Conservation (phyloP, 331 rosid genomes). For the Stylosanthes scabra region DNA sequence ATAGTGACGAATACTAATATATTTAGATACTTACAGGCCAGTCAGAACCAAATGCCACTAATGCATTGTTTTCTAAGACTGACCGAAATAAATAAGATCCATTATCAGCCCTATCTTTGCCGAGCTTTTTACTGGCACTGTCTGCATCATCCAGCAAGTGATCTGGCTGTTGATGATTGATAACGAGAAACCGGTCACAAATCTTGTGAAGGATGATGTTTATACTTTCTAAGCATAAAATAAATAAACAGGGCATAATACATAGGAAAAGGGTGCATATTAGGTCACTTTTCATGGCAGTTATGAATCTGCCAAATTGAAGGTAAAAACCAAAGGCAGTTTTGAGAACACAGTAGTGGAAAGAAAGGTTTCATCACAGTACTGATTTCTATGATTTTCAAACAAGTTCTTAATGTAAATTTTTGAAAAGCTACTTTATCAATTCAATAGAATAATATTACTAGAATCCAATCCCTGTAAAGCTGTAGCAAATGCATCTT, state of each 20-base stretch:
- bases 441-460: neutral
- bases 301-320: neutral
- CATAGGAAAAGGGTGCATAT: conserved; percentile 8
- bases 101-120: conserved; percentile 71
- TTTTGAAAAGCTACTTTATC: conserved; percentile 20
- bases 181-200: conserved; percentile 21
- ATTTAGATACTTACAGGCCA: conserved; percentile 72
- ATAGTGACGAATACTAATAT: conserved; percentile 12
- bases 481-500: neutral
- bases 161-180: conserved; percentile 71
- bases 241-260: neutral
- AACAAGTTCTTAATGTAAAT: neutral
- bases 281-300: neutral
- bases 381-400: neutral
- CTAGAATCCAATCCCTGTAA: neutral
- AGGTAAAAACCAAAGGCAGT: neutral
- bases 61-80: conserved; percentile 57
- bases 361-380: neutral
- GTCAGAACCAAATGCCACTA: conserved; percentile 83
- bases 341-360: neutral
- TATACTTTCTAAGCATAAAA: conserved; percentile 16
- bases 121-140: conserved; percentile 69
- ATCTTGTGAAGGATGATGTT: neutral
- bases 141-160: conserved; percentile 75
- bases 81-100: conserved; percentile 68